Evolutionary conservation across 192 early-diverging fungal species (phyloP), one percentile per base, ranked within the genome.

Genomic region (Coemansia sp.): DNA sequence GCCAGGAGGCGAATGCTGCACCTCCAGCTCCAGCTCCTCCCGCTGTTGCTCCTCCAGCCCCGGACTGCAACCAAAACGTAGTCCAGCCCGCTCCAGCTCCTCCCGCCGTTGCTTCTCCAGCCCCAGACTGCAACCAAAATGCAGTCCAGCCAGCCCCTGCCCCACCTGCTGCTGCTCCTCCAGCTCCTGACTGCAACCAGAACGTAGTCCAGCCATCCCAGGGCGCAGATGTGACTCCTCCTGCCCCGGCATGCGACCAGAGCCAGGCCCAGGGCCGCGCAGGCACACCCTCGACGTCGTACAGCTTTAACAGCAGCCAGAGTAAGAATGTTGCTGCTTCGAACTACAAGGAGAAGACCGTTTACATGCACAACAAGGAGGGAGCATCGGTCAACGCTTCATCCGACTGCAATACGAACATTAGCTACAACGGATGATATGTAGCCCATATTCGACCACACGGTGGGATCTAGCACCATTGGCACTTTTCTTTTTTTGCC

Each of bases 281-380:
- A 56, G 55, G 37, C n/a, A 55, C 61, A n/a, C 63, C 58, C 13
- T 11, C 16, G 6, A 41, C 66, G 16, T 51, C 66, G 37, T 41
- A 66, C 61, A 71, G 21, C 62, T 68, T 67, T 43, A 61, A 42
- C 63, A 66, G 36, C 60, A 45, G 19, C 48, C 72, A 80, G 66
- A 63, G 63, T 63, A 62, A 67, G 6, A 62, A 49, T 47, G 19
- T 59, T 26, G 58, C 47, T 6, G 26, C 41, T n/a, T 55, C 73
- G 19, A 67, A 61, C 41, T 61, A 45, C 56, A 62, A 58, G 49
- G 78, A 81, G 6, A 67, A 26, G 16, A 73, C 67, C 6, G 19
- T 80, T 16, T 81, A 76, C 46, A 45, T 69, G 13, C 71, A 76
- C 64, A 56, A 62, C 47, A 81, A 81, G 73, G 61, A 62, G 12